Evolutionary conservation across 139 green algal genomes (phyloP), one percentile per base, ranked within the genome.

Genomic region (Coelastrella sp.): DNA sequence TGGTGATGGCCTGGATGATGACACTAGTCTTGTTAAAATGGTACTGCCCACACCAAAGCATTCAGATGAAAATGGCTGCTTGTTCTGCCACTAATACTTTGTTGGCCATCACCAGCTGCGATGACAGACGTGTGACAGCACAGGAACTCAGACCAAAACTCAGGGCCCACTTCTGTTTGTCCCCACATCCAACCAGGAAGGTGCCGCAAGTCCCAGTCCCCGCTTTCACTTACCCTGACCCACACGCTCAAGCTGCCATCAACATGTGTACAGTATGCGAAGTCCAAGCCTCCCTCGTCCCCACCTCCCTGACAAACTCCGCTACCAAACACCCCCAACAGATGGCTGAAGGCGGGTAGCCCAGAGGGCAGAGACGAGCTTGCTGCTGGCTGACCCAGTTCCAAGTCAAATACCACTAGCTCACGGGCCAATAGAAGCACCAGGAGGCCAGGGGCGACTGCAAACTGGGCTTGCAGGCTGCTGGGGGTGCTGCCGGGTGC

Each of bases 391-490:
- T 94, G 85, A 20, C 95, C 95, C 77, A 96, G 94, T 83, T 98
- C 95, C 64, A 97, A 74, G 81, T 98, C 96, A 86, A 97, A 98
- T 23, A 98, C 89, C 23, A 98, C 93, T 22, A 98, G 90, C 94
- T 98, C 96, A 2, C 93, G 88, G 0, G 94, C 86, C 85, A 98
- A 89, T 83, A 98, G 91, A 17, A 98, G 89, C 85, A 97, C 95
- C 32, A 98, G 92, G 54, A 97, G 79, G 85, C 96, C 95, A 0
- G 89, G 90, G 0, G 83, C 92, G 60, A 90, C 81, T 23, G 90
- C 83, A 87, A 98, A 97, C 20, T 73, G 73, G 58, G 93, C 95
- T 22, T 92, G 90, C 57, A 98, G 84, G 58, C 5, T 76, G 89
- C 59, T 81, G 84, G 17, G 59, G 71, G 16, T 56, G n/a, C 17